These are phyloP conservation scores for Malus hybrid DNA, from an alignment of 331 rosid species.

Conservation along the genomic window DNA sequence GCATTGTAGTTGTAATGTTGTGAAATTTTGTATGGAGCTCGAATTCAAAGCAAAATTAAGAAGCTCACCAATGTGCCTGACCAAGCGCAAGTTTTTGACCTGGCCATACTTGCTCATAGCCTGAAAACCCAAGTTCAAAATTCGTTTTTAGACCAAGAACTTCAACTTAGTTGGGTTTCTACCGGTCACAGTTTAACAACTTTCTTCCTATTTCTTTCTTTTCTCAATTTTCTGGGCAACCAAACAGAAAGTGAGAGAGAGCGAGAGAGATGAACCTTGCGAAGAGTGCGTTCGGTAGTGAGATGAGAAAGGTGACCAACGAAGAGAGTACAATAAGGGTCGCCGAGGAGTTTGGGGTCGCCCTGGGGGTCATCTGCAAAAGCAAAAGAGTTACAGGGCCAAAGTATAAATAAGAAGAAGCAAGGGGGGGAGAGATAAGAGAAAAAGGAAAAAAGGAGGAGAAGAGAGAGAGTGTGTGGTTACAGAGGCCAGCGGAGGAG, in stretches of 20 bases:
- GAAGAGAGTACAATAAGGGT: slow-evolving; percentile 75
- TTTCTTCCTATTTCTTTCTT: not conserved
- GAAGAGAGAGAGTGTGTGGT: not conserved
- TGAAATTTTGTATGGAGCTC: not conserved
- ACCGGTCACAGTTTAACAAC: no score
- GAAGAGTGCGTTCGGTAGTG: slow-evolving; percentile 62
- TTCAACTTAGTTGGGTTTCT: not conserved
- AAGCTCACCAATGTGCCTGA: slow-evolving; percentile 72
- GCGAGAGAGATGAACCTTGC: slow-evolving; percentile 22
- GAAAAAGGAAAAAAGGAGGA: no score
- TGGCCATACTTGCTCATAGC: slow-evolving; percentile 78
- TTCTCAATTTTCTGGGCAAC: not conserved
- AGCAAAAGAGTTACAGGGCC: not conserved
- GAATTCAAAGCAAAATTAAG: slow-evolving; percentile 9
- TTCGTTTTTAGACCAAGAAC: not conserved
- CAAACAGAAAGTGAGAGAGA: not conserved
- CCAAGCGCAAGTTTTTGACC: slow-evolving; percentile 74
- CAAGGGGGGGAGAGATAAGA: not conserved
- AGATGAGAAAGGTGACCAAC: slow-evolving; percentile 68
- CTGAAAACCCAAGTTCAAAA: slow-evolving; percentile 42
- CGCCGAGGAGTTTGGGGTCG: slow-evolving; percentile 68
- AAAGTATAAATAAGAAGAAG: not conserved
- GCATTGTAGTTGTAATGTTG: not conserved
- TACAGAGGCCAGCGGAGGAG: slow-evolving; percentile 77
- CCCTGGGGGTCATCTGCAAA: slow-evolving; percentile 76